Base-by-base conservation (phyloP, 2,329 filamentous ascomycete species). In the Claviceps spartinae region DNA sequence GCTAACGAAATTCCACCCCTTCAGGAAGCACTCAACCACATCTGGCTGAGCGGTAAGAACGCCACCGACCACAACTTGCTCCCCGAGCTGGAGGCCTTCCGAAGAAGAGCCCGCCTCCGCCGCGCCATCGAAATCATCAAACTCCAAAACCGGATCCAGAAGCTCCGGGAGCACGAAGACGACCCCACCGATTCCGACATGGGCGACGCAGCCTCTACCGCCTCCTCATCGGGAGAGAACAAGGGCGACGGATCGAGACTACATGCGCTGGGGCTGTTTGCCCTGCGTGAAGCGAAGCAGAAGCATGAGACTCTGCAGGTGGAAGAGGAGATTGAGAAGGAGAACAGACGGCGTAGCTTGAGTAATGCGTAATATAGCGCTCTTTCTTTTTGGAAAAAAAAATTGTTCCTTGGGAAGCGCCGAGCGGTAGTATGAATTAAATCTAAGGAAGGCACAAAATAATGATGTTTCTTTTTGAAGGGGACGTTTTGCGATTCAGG, bases 91-190 rank as follows among this genome's bases (percentile, higher is more conserved):
- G 60, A 60, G 61, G 87, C 86, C 70, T 85, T 89, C 50, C 95
- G 93, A 74, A 88, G 94, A 69, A 89, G 89, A 69, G 88, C 88
- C 53, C 88, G 89, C 56, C 85, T 98, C 60, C 86, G 86, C 68
- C 86, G 91, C 57, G 91, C 90, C 62, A 94, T 98, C 72, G 88
- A 97, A 70, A 83, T 95, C 63, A 86, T 97, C 75, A 96, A 95
- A 72, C 81, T 98, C 51, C 83, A 88, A 58, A 96, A 96, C 72
- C 87, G 91, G 57, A 97, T 98, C 72, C 88, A 95, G 67, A 79
- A 86, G 36, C 84, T 98, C 72, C 95, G 89, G 72, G 85, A 94
- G 74, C 85, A 93, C 67, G 90, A 95, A 63, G 89, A 95, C 58
- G 88, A 85, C 58, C 73, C 75, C 5, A 82, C 93, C 54, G 82